Conservation (phyloP, 2,329 filamentous ascomycete species). For the Madurella fahalii region DNA sequence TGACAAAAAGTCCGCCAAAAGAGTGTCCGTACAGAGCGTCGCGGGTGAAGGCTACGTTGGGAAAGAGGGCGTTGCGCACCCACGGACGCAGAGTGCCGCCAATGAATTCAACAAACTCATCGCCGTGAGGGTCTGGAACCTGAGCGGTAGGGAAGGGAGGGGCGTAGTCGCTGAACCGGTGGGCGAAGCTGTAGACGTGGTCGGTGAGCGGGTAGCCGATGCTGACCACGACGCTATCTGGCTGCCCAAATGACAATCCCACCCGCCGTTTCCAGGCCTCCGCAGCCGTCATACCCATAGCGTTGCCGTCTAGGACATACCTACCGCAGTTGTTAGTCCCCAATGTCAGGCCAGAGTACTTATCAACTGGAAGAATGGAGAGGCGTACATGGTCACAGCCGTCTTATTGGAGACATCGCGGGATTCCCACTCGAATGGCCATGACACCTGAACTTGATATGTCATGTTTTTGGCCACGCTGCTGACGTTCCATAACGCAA, state of each 20-base stretch:
- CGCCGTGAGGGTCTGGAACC: conserved; percentile 12
- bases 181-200: conserved; percentile 21
- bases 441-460: conserved; percentile 12
- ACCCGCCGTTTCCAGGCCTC: conserved; percentile 27
- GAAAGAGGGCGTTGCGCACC: conserved; percentile 20
- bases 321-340: conserved; percentile 2
- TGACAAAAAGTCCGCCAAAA: conserved; percentile 25
- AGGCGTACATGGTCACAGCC: conserved; percentile 11
- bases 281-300: conserved; percentile 24
- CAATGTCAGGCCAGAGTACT: no score
- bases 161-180: conserved; percentile 25
- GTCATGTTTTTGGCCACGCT: conserved; percentile 7
- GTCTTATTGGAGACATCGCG: conserved; percentile 1
- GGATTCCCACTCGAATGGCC: conserved; percentile 13
- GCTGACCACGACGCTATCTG: conserved; percentile 26
- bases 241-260: conserved; percentile 24
- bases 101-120: conserved; percentile 27
- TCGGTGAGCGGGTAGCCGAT: conserved; percentile 28
- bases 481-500: conserved; percentile 11
- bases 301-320: conserved; percentile 29
- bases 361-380: no score
- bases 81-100: conserved; percentile 23
- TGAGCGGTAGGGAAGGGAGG: conserved; percentile 17
- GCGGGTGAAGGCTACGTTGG: conserved; percentile 21
- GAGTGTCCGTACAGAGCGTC: conserved; percentile 28